Conservation (phyloP, 208 protist genomes). For the Strigomonas galati region DNA sequence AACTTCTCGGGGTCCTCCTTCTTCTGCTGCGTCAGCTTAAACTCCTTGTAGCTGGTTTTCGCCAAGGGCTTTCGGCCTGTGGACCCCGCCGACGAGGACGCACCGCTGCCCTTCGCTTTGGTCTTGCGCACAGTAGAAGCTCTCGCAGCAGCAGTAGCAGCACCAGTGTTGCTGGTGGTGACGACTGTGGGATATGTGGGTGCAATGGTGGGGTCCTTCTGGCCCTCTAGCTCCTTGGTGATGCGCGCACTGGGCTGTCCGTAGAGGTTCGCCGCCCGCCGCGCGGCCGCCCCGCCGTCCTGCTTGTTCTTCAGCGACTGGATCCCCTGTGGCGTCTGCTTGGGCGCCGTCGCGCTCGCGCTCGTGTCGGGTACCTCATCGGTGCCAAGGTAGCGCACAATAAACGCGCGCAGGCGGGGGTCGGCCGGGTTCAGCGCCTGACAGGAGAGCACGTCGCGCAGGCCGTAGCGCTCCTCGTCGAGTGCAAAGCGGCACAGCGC, state of each 20-base stretch:
- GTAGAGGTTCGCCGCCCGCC: conserved; percentile 24
- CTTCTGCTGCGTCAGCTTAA: neutral
- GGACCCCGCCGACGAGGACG: too few relatives aligned
- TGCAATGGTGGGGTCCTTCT: neutral
- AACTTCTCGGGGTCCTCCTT: neutral
- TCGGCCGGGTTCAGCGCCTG: conserved; percentile 62
- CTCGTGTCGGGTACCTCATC: conserved; percentile 23
- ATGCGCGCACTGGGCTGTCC: conserved; percentile 29
- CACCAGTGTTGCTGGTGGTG: neutral
- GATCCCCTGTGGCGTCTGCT: neutral
- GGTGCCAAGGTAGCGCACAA: conserved; percentile 68
- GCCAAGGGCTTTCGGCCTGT: neutral
- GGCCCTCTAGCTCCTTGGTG: neutral
- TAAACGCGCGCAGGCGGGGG: conserved; percentile 63
- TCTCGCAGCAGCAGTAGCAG: neutral
- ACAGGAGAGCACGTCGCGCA: conserved; percentile 86
- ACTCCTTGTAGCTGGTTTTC: conserved; percentile 8
- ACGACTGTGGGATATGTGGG: neutral
- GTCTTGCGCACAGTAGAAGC: too few relatives aligned
- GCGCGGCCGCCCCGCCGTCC: conserved; percentile 3
- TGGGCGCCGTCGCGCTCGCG: neutral
- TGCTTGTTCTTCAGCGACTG: neutral
- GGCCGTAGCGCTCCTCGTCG: conserved; percentile 66
- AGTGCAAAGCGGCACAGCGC: conserved; percentile 77
- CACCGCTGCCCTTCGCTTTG: too few relatives aligned